Evolutionary conservation across 164 flowering plant genomes (phyloP), one percentile per base, ranked within the genome.

Genomic region (Sedum album): DNA sequence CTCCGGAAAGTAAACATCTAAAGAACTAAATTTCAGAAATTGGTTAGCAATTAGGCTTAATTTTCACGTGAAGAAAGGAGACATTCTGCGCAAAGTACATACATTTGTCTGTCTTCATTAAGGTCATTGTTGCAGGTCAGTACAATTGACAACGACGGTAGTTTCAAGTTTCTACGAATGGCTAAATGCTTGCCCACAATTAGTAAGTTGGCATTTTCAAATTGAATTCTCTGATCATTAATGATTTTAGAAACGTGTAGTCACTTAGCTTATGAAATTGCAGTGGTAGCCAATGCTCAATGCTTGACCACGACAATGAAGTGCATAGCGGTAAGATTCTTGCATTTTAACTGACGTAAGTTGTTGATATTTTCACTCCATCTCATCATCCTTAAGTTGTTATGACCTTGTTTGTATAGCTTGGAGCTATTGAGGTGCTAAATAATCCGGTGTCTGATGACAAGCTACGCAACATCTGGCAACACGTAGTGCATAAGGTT

Each of bases 391-490:
- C 18, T 57, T 11, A 25, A 17, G 39, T 41, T 41, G 31, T 1
- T 17, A 38, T 35, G 39, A 53, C 28, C 6, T 15, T 69, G 77
- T 77, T 71, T 88, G n/a, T n/a, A n/a, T n/a, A 91, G 97, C 91
- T 86, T 42, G 96, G 96, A 72, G 97, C 97, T 18, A 89, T 87
- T 68, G 96, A 91, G 76, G 86, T 91, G 75, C 90, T 91, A 53
- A 79, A 68, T 25, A 88, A 86, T 76, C 97, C 97, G 42, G n/a
- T n/a, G n/a, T n/a, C n/a, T n/a, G n/a, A n/a, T n/a, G n/a, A n/a
- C n/a, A n/a, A n/a, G n/a, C n/a, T n/a, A n/a, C n/a, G n/a, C n/a
- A n/a, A n/a, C n/a, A n/a, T n/a, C n/a, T n/a, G n/a, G n/a, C n/a
- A n/a, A n/a, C n/a, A n/a, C n/a, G n/a, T n/a, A n/a, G n/a, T n/a